A percentile compares a stretch with the other conserved stretches of the same genome.
These are phyloP conservation scores for Microstroma glucosiphilum DNA, from an alignment of 1,284 basidiomycete genomes.

Conservation along the genomic window DNA sequence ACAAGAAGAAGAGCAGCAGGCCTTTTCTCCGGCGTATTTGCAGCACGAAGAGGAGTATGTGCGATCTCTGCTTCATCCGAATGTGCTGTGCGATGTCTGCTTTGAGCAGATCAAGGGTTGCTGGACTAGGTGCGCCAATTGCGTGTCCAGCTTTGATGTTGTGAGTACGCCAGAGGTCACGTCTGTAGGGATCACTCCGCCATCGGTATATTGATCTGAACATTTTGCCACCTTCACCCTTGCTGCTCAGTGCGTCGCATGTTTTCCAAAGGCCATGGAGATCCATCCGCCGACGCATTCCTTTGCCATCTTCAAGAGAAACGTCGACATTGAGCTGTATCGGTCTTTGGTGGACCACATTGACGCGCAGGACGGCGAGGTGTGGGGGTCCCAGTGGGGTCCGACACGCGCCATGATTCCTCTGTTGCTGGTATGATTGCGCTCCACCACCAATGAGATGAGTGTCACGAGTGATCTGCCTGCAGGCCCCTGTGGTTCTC, in stretches of 20 bases:
- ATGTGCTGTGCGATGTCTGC: constrained; percentile 3
- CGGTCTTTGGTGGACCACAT: constrained; percentile 10
- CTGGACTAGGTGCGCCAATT: neutral
- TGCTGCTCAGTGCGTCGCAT: neutral
- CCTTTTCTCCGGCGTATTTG: neutral
- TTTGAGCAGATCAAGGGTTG: neutral
- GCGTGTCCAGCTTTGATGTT: neutral
- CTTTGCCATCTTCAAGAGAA: constrained; percentile 8
- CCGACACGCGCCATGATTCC: neutral
- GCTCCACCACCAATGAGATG: too few relatives aligned
- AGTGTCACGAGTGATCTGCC: too few relatives aligned
- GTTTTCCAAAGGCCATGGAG: neutral
- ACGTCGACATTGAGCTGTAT: constrained; percentile 11
- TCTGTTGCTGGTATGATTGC: neutral
- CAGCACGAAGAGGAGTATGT: constrained; percentile 5
- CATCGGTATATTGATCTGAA: too few relatives aligned
- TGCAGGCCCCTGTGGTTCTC: too few relatives aligned
- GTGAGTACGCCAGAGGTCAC: too few relatives aligned
- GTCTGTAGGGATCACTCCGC: too few relatives aligned
- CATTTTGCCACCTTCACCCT: too few relatives aligned
- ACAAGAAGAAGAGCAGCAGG: too few relatives aligned
- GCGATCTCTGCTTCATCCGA: neutral
- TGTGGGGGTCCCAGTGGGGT: neutral
- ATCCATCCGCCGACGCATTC: neutral
- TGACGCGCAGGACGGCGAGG: neutral